Evolutionary conservation across 2,329 filamentous ascomycete species (phyloP).

Genomic region (Phialophora macrospora): DNA sequence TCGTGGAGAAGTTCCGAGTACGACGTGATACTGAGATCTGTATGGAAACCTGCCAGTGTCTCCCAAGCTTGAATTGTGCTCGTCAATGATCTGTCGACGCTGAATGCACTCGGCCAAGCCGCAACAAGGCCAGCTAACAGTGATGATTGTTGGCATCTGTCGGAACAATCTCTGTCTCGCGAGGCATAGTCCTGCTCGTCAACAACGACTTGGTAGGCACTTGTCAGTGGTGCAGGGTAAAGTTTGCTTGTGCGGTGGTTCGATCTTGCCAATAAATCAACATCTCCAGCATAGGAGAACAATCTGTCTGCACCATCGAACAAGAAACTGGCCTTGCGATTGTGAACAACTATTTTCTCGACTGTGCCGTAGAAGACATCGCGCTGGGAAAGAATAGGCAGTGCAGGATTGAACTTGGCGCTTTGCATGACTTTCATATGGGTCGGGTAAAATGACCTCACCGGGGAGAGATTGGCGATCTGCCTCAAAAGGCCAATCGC

Average conservation of each 20-base stretch:
- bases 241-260: slow-evolving; percentile 22
- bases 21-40: slow-evolving; percentile 9
- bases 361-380: slow-evolving; percentile 29
- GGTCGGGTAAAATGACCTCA: slow-evolving; percentile 17
- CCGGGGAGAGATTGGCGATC: slow-evolving; percentile 24
- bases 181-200: slow-evolving; percentile 21
- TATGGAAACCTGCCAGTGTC: slow-evolving; percentile 18
- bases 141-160: background rate
- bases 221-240: slow-evolving; percentile 14
- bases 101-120: slow-evolving; percentile 18
- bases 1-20: slow-evolving; percentile 18
- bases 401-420: slow-evolving; percentile 19
- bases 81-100: slow-evolving; percentile 12
- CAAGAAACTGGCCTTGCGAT: slow-evolving; percentile 23
- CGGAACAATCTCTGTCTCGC: slow-evolving; percentile 19
- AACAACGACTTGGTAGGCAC: background rate
- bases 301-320: slow-evolving; percentile 7
- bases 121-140: slow-evolving; percentile 13
- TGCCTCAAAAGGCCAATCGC: slow-evolving; percentile 14
- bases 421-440: slow-evolving; percentile 31
- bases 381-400: slow-evolving; percentile 26
- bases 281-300: slow-evolving; percentile 19
- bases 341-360: slow-evolving; percentile 21
- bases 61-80: slow-evolving; percentile 14
- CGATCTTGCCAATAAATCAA: slow-evolving; percentile 23